Percentiles rank a stretch among this genome's conserved stretches.
phyloP scores from a whole-genome alignment of 2,329 filamentous ascomycete species.

The Fusarium verticillioides region DNA sequence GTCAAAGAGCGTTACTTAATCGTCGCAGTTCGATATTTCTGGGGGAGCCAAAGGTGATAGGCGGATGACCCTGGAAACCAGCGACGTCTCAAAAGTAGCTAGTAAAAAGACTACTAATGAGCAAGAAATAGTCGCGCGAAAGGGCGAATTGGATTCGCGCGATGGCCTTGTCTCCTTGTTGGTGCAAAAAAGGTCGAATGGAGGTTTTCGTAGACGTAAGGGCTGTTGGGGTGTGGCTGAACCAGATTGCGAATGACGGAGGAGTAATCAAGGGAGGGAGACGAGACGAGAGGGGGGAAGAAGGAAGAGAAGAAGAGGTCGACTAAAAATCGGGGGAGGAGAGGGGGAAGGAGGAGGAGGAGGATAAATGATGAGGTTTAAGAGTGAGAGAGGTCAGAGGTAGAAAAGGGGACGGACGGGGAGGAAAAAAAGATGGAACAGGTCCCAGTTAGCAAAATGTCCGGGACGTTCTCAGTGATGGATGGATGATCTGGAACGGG shows the following conservation, averaged over 20 bases:
- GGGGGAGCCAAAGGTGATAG: slow-evolving; percentile 16
- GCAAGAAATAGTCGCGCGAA: slow-evolving; percentile 13
- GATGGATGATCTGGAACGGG: slow-evolving; percentile 44
- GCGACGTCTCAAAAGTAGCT: slow-evolving; percentile 7
- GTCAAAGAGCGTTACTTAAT: slow-evolving; percentile 37
- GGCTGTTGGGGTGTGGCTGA: slow-evolving; percentile 26
- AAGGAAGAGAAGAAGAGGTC: slow-evolving; percentile 12
- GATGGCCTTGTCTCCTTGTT: slow-evolving; percentile 28
- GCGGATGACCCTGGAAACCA: background rate
- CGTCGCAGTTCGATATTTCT: slow-evolving; percentile 17
- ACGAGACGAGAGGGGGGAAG: slow-evolving; percentile 6
- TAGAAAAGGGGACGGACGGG: slow-evolving; percentile 20
- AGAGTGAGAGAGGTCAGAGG: slow-evolving; percentile 1
- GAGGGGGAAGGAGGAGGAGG: slow-evolving; percentile 8
- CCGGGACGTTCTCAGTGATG: slow-evolving; percentile 27
- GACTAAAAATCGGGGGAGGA: slow-evolving; percentile 26
- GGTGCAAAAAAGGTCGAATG: slow-evolving; percentile 20
- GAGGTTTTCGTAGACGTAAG: slow-evolving; percentile 32
- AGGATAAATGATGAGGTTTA: slow-evolving; percentile 28
- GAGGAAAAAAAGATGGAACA: slow-evolving; percentile 29
- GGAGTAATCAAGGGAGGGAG: slow-evolving; percentile 25
- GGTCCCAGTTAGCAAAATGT: slow-evolving; percentile 33
- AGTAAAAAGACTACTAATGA: slow-evolving; percentile 10
- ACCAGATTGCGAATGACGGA: slow-evolving; percentile 20
- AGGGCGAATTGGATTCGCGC: slow-evolving; percentile 8